Percentiles rank a stretch among this genome's conserved stretches.
Evolutionary conservation across 2,329 filamentous ascomycete species (phyloP).

Genomic region (Gremmenia infestans): DNA sequence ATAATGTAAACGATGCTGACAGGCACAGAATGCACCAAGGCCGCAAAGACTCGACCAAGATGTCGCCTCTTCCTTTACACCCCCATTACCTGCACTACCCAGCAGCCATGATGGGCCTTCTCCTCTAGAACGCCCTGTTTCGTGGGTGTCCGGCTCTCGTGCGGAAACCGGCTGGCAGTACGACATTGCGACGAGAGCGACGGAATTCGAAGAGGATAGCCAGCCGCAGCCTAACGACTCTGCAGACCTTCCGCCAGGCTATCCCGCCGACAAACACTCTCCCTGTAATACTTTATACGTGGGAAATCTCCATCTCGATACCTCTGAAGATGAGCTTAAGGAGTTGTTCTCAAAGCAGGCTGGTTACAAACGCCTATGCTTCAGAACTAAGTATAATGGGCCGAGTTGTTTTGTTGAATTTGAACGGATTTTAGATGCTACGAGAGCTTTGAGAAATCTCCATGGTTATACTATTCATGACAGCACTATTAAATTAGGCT

Average conservation of each 20-base stretch:
- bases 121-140: neutral
- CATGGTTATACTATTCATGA: conserved; percentile 86
- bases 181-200: neutral
- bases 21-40: no score
- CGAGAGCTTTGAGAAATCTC: conserved; percentile 81
- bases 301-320: conserved; percentile 89
- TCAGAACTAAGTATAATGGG: conserved; percentile 89
- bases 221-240: conserved; percentile 44
- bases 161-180: neutral
- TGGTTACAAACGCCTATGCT: conserved; percentile 92
- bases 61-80: no score
- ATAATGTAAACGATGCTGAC: neutral
- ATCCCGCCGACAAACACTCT: conserved; percentile 92
- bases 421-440: conserved; percentile 86
- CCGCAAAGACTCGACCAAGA: no score
- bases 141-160: neutral
- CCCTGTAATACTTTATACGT: conserved; percentile 98
- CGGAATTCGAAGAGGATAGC: no score
- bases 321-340: conserved; percentile 92
- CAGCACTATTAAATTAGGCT: conserved; percentile 87
- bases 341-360: conserved; percentile 87
- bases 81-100: no score
- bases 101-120: neutral
- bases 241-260: conserved; percentile 76
- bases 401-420: conserved; percentile 99